Base-by-base conservation (phyloP, 2,329 filamentous ascomycete genomes). In the Cryphonectria radicalis region DNA sequence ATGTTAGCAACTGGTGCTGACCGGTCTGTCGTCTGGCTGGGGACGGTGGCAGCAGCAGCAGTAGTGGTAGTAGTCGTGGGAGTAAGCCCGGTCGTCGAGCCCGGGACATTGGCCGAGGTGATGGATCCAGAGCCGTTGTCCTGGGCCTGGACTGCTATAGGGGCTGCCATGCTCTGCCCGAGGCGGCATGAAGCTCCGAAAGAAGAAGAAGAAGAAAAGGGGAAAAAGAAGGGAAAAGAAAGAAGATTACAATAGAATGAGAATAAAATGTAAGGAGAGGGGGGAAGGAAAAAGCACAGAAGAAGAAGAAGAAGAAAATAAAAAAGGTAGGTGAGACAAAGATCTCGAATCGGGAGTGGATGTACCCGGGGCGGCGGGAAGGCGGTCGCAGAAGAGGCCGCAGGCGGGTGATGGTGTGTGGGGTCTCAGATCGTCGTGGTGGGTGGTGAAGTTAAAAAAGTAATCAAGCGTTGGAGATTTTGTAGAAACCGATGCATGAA, bases 101-200 rank as follows among this genome's bases (percentile, higher is more conserved):
- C 69, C 19, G 72, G 69, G 55, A 67, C 69, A 19, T 57, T 71
- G 62, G 69, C 64, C 37, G 69, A 63, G 53, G 66, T 59, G 42
- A 63, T 64, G 57, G 63, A 67, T 43, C 69, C 72, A 63, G 72
- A 57, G 63, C 72, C 72, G 69, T 69, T 71, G 63, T 69, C 67
- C 43, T 69, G 67, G 43, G 40, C 59, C 63, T 68, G 66, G 69
- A 63, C 68, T 64, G 70, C 46, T 50, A 72, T 63, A 40, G 71
- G 69, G 55, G 69, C 66, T 71, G 69, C 65, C 71, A 73, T 73
- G 43, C 62, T 68, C 65, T 42, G 46, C 60, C 68, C 69, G 35
- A 53, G 57, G 25, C 69, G 55, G 71, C 71, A 73, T 73, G 35
- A 67, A 68, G 42, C 53, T 66, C 43, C 57, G 35, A 63, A 22